Conservation (phyloP, 1,139 yeast genomes). For the Nadsonia starkeyi-henricii region DNA sequence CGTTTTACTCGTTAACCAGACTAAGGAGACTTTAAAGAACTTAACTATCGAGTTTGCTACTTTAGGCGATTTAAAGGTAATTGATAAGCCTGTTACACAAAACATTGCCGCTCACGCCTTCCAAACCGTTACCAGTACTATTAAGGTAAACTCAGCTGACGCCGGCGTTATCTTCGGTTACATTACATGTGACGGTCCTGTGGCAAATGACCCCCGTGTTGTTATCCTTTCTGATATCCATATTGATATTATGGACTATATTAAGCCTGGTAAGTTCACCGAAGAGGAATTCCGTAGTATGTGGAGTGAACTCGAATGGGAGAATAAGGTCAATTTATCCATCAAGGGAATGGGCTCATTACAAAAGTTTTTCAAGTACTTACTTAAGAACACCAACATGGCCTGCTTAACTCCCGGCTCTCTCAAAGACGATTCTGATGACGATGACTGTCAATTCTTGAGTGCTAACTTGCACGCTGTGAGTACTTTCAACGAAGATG, state of each 20-base stretch:
- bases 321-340: slow-evolving; percentile 86
- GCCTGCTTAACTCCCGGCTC: slow-evolving; percentile 88
- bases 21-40: slow-evolving; percentile 80
- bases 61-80: slow-evolving; percentile 87
- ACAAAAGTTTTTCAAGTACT: slow-evolving; percentile 63
- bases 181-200: slow-evolving; percentile 91
- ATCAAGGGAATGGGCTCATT: slow-evolving; percentile 48
- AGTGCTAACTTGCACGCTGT: slow-evolving; percentile 90
- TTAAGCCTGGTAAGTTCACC: slow-evolving; percentile 81
- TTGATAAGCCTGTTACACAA: slow-evolving; percentile 84
- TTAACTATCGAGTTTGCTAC: slow-evolving; percentile 93
- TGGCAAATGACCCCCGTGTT: slow-evolving; percentile 78
- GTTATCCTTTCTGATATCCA: slow-evolving; percentile 91
- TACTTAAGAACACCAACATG: slow-evolving; percentile 84
- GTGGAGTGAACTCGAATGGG: slow-evolving; percentile 99
- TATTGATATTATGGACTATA: slow-evolving; percentile 94
- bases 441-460: slow-evolving; percentile 75
- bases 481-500: slow-evolving; percentile 95
- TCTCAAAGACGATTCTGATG: slow-evolving; percentile 39
- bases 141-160: slow-evolving; percentile 93
- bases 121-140: slow-evolving; percentile 75
- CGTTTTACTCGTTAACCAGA: slow-evolving; percentile 88
- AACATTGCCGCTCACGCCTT: slow-evolving; percentile 95
- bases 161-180: slow-evolving; percentile 97
- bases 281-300: slow-evolving; percentile 86